Base-by-base conservation (phyloP, 257 asterid genomes). In the Lavandula angustifolia region DNA sequence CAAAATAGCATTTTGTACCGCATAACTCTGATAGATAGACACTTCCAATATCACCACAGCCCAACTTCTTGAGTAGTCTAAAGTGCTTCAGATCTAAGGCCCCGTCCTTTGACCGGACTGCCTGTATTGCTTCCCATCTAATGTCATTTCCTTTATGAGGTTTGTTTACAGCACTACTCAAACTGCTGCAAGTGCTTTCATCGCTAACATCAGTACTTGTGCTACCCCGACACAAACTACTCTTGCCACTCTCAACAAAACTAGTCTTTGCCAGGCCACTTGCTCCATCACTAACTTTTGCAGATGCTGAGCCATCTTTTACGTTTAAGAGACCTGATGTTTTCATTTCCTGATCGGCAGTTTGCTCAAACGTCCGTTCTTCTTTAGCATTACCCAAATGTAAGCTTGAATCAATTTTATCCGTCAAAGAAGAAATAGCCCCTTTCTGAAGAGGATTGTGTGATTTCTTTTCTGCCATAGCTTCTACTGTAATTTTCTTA, bases 191-290 rank as follows among this genome's bases (percentile, higher is more conserved):
- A 66, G 79, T 76, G 52, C 95, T 87, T 50, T 85, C 95, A 31
- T 85, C 95, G 42, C 92, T 87, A 49, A 85, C 63, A 49, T 87
- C 95, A 3, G 90, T 87, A 60, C 95, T 84, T 0, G 95, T 81
- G 78, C 96, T 89, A 12, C 94, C 96, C 67, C 96, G 75, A 72
- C 87, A 89, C 81, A 87, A 70, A 68, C 96, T 88, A 86, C 86
- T 88, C 79, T 88, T 88, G 27, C 96, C 90, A 65, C 96, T 88
- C 74, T 86, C 96, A 27, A 70, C 80, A 38, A 77, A 81, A 55
- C 86, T 87, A 22, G 87, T 79, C 75, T 87, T 85, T 5, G 77
- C 73, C 43, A 79, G 67, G 72, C 84, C 78, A 69, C 73, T 77
- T 3, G 77, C 73, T 60, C 80, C 87, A 69, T 83, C 84, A 17